phyloP scores from a whole-genome alignment of 176 grass and related monocot genomes.

The Oryza punctata region DNA sequence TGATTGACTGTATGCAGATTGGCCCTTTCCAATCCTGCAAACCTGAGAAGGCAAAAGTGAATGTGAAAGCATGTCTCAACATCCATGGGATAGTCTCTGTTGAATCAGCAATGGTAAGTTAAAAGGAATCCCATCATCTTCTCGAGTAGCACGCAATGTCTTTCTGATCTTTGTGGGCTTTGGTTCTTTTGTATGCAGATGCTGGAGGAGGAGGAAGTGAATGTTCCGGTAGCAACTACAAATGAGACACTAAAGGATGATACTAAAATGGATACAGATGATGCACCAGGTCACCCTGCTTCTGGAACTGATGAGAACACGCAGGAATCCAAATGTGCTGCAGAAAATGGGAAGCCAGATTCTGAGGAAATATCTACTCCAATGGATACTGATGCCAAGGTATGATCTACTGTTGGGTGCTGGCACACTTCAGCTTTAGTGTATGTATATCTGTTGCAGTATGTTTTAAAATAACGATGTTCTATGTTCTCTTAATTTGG shows the following conservation, averaged over 20 bases:
- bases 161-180: background rate
- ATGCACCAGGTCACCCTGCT: slow-evolving; percentile 47
- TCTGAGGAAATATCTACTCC: slow-evolving; percentile 50
- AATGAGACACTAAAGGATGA: slow-evolving; percentile 53
- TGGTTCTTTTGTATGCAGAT: slow-evolving; percentile 50
- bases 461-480: slow-evolving; percentile 2
- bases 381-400: slow-evolving; percentile 85
- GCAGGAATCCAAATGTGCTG: slow-evolving; percentile 46
- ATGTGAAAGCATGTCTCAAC: slow-evolving; percentile 76
- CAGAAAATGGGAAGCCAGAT: slow-evolving; percentile 54
- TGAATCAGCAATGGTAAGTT: slow-evolving; percentile 71
- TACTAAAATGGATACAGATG: slow-evolving; percentile 77
- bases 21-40: slow-evolving; percentile 78
- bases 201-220: slow-evolving; percentile 89
- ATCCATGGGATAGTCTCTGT: slow-evolving; percentile 73
- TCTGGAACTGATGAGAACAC: slow-evolving; percentile 51
- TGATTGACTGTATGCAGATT: slow-evolving; percentile 51
- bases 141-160: background rate
- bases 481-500: background rate
- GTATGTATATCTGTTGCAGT: background rate
- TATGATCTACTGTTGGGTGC: slow-evolving; percentile 28
- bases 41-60: slow-evolving; percentile 67
- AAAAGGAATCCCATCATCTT: background rate
- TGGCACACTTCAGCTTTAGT: background rate
- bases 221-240: slow-evolving; percentile 58